Base-by-base conservation (phyloP, 441 rosid species). In the Breynia disticha region DNA sequence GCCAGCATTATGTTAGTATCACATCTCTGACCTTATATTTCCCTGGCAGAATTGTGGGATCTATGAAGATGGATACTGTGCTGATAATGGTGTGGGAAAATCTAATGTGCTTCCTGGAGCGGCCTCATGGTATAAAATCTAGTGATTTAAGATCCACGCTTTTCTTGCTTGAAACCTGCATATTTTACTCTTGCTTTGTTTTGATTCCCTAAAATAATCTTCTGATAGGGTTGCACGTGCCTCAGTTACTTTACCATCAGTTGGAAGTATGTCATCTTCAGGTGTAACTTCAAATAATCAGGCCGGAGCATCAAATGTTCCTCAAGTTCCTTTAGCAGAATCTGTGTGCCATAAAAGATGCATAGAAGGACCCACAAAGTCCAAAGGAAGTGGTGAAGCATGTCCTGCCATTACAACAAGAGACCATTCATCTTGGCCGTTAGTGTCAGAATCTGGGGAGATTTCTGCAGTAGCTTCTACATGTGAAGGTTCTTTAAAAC, bases 41-140 rank as follows among this genome's bases (percentile, higher is more conserved):
- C 14, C 67, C 41, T 48, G 50, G 65, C 79, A 85, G 84, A 76
- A 24, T 74, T 48, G 66, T 53, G 67, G 56, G 48, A 69, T 60
- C 50, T 65, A 16, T 59, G 69, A 69, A 58, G 77, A 65, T 62
- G 73, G 69, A 69, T 76, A 95, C 62, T 77, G 81, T 15, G 85
- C 84, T 57, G 78, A 80, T 76, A 81, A 82, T 65, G 71, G 70
- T 68, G 62, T 73, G 53, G 73, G 77, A 55, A 76, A 75, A 75
- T 73, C 82, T 17, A 62, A 65, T 46, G 61, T 72, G 37, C 90
- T 80, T 57, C 96, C 93, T 62, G 89, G 83, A 65, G 84, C 82
- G 22, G 81, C 88, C 10, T 79, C 97, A 59, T 90, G 96, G 98
- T 84, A 75, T 50, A 44, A 46, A 19, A 32, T 35, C 44, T 44